Evolutionary conservation across 352 stramenopile species (phyloP), one percentile per base, ranked within the genome.

Genomic region (Globisporangium camurandrum): DNA sequence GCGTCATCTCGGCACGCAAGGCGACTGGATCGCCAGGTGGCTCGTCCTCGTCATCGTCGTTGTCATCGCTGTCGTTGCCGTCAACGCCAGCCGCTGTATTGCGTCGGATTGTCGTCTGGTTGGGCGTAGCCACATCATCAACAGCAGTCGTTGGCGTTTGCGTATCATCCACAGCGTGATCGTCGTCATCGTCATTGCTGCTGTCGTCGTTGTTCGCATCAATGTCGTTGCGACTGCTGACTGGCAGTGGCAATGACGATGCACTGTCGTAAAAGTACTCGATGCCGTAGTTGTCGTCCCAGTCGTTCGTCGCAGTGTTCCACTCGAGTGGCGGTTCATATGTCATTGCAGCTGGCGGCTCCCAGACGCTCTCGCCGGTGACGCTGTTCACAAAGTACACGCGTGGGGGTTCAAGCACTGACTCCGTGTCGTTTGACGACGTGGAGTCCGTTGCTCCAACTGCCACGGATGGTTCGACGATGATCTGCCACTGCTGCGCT

Each of bases 291-390:
- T 51, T 67, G 1, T 65, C 54, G 33, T 76, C 72, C 76, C 76
- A 88, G 58, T 82, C 74, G 69, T 78, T 82, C 10, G 58, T 73
- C 2, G 9, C 27, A 16, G 51, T 45, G 45, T 88, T 62, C 79
- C 79, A 91, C 7, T 76, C 62, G 0, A 33, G 19, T 11, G 79
- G 79, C 10, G 72, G 58, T 54, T 88, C 66, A 42, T 77, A 91
- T 19, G 64, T 48, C 64, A 88, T 86, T 1, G 51, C 71, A 1
- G 71, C 46, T 1, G 79, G 79, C 8, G 59, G 44, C 2, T 87
- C 65, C 79, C 76, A 88, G 9, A 59, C 57, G 40, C 64, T 86
- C 38, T 78, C 64, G 1, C 70, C 71, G 2, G 79, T 91, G 14
- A 49, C n/a, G 9, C 36, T 40, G 48, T 91, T 85, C 16, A 60